These are phyloP conservation scores for Globisporangium spinosum DNA, from an alignment of 352 stramenopile species.

Conservation along the genomic window DNA sequence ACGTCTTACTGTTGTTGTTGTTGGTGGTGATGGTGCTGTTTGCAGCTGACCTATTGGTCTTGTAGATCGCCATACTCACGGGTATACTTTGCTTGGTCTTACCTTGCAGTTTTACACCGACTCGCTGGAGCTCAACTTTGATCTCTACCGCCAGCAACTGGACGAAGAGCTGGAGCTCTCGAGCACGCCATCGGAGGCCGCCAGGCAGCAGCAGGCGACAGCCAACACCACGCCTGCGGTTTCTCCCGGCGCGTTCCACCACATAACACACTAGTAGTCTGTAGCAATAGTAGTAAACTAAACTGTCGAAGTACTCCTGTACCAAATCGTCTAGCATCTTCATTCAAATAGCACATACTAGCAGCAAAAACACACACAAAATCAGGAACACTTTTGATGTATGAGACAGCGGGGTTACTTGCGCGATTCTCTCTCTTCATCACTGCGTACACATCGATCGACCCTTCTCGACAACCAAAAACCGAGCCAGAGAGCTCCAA, in stretches of 20 bases:
- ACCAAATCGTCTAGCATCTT: not conserved
- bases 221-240: not conserved
- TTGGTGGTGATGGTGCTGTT: no score
- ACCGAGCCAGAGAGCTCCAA: not conserved
- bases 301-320: not conserved
- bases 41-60: conserved; percentile 2
- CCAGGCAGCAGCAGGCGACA: not conserved
- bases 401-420: not conserved
- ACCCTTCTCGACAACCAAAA: not conserved
- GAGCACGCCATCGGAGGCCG: not conserved
- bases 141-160: conserved; percentile 42
- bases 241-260: not conserved
- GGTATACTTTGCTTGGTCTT: not conserved
- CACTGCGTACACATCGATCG: not conserved
- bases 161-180: conserved; percentile 25
- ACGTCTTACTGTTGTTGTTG: conserved; percentile 5
- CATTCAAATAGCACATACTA: not conserved
- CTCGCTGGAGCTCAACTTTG: conserved; percentile 65
- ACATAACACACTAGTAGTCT: not conserved
- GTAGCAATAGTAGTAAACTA: not conserved
- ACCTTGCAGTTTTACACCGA: conserved; percentile 58
- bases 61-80: not conserved
- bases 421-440: not conserved
- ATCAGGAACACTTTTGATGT: not conserved
- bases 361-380: not conserved